Evolutionary conservation across 305 asterid genomes (phyloP).

Genomic region (Fraxinus ornus): DNA sequence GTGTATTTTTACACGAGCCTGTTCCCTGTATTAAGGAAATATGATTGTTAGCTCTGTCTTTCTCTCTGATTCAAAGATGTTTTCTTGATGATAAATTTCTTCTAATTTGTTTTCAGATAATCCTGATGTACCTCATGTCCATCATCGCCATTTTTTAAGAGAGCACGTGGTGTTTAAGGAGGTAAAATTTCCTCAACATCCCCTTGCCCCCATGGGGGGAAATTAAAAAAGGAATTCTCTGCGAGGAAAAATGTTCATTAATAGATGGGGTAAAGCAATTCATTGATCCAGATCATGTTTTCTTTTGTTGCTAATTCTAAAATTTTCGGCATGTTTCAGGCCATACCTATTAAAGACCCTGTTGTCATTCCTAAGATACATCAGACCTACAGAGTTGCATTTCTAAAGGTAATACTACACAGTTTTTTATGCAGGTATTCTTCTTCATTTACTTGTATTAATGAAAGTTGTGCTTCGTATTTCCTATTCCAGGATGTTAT

Average conservation of each 20-base stretch:
- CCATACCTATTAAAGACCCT: slow-evolving; percentile 80
- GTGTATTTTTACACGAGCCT: neutral
- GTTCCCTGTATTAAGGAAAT: neutral
- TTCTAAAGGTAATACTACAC: slow-evolving; percentile 63
- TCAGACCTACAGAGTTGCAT: slow-evolving; percentile 86
- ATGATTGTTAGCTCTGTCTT: slow-evolving; percentile 4
- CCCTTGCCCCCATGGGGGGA: neutral
- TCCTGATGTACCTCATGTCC: slow-evolving; percentile 64
- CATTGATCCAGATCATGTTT: slow-evolving; percentile 9
- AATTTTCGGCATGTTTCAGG: slow-evolving; percentile 47
- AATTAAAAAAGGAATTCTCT: neutral
- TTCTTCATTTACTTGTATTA: slow-evolving; percentile 7
- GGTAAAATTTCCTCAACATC: slow-evolving; percentile 44
- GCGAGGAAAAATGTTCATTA: neutral
- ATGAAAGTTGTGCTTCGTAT: slow-evolving; percentile 27
- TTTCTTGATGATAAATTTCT: slow-evolving; percentile 20
- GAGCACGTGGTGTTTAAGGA: slow-evolving; percentile 90
- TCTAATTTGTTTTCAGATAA: slow-evolving; percentile 62
- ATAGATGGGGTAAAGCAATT: slow-evolving; percentile 5
- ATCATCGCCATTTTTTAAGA: slow-evolving; percentile 81
- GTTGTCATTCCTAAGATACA: slow-evolving; percentile 83
- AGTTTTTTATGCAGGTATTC: slow-evolving; percentile 13
- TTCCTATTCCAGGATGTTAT: slow-evolving; percentile 75
- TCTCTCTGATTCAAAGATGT: slow-evolving; percentile 17
- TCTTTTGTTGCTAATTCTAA: slow-evolving; percentile 21